These are phyloP conservation scores for Garcia nutans DNA, from an alignment of 345 rosid species.

Conservation along the genomic window DNA sequence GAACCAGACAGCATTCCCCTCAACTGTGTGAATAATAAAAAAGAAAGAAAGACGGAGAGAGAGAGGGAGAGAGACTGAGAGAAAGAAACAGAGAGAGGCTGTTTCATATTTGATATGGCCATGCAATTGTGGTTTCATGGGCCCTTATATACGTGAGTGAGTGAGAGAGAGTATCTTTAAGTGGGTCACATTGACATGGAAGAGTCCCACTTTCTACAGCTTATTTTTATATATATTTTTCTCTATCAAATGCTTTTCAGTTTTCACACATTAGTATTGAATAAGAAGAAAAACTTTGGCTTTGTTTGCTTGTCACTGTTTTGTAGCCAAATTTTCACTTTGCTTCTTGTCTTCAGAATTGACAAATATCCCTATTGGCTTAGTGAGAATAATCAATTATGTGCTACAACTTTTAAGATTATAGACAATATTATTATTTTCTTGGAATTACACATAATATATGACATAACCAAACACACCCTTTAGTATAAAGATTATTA, in stretches of 20 bases:
- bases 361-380: background rate
- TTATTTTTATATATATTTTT: background rate
- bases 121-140: constrained; percentile 42
- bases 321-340: constrained; percentile 13
- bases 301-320: constrained; percentile 15
- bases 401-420: background rate
- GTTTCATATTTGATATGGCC: constrained; percentile 38
- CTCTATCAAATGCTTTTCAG: constrained; percentile 20
- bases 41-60: background rate
- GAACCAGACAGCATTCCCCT: constrained; percentile 70
- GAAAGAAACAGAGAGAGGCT: constrained; percentile 3
- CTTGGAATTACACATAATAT: background rate
- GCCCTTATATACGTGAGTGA: constrained; percentile 41
- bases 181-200: constrained; percentile 35
- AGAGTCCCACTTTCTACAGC: constrained; percentile 34
- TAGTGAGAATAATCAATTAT: background rate
- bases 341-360: constrained; percentile 20
- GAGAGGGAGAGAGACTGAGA: background rate
- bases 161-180: background rate
- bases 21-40: constrained; percentile 28
- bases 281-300: constrained; percentile 21
- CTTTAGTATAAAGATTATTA: background rate
- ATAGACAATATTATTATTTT: background rate
- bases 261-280: background rate
- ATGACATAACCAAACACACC: constrained; percentile 1